Evolutionary conservation across 495 filamentous ascomycete species (phyloP).

Genomic region (Evernia prunastri): DNA sequence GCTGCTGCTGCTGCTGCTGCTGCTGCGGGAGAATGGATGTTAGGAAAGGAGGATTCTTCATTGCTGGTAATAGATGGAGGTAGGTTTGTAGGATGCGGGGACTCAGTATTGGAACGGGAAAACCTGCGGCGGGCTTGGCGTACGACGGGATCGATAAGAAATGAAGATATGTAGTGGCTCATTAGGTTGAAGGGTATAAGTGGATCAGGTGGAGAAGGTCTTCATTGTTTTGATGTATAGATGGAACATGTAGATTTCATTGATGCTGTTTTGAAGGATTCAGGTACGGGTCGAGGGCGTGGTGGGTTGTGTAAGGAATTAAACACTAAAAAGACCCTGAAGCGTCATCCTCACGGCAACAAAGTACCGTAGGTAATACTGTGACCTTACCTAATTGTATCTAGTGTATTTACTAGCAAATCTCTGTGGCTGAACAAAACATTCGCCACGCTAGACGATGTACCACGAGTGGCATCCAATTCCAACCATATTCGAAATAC

Average conservation of each 20-base stretch:
- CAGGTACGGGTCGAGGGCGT: background rate
- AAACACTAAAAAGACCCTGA: background rate
- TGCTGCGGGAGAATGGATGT: slow-evolving; percentile 3
- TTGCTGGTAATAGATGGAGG: slow-evolving; percentile 1
- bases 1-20: slow-evolving; percentile 19
- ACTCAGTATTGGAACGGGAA: slow-evolving; percentile 42
- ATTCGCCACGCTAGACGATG: too few species aligned
- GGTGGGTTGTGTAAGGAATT: too few species aligned
- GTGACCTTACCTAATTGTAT: too few species aligned
- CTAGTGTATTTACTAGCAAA: too few species aligned
- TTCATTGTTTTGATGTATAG: slow-evolving; percentile 15
- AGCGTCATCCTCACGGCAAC: too few species aligned
- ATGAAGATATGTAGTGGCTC: slow-evolving; percentile 65
- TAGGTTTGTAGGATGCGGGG: slow-evolving; percentile 26
- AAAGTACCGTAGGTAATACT: too few species aligned
- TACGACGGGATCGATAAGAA: slow-evolving; percentile 70
- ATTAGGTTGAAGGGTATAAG: slow-evolving; percentile 42
- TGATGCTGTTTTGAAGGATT: background rate
- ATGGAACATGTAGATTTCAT: background rate
- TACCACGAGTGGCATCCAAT: too few species aligned
- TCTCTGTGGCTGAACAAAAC: too few species aligned
- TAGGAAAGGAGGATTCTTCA: slow-evolving; percentile 4
- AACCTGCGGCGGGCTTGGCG: slow-evolving; percentile 67
- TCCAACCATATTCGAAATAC: too few species aligned
- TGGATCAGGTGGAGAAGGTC: background rate